Conservation (phyloP, 352 stramenopile genomes). For the Peronospora tabacina region DNA sequence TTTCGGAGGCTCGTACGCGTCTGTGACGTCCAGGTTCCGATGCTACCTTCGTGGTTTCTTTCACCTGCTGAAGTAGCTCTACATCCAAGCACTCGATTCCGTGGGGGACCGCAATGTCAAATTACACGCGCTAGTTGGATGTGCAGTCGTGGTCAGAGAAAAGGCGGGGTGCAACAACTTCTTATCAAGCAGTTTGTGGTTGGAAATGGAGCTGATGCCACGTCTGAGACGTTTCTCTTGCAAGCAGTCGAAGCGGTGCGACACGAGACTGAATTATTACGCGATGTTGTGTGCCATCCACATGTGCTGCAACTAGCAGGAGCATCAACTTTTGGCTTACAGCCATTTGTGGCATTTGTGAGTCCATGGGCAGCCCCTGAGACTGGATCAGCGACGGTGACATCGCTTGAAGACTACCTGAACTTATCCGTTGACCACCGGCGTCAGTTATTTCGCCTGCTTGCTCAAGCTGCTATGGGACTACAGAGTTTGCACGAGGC, state of each 20-base stretch:
- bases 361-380: slow-evolving; percentile 29
- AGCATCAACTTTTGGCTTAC: slow-evolving; percentile 36
- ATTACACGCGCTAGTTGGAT: slow-evolving; percentile 30
- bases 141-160: slow-evolving; percentile 19
- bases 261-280: slow-evolving; percentile 36
- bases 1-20: slow-evolving; percentile 44
- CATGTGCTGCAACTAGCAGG: slow-evolving; percentile 52
- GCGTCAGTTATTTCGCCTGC: slow-evolving; percentile 31
- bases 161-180: slow-evolving; percentile 24
- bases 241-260: slow-evolving; percentile 26
- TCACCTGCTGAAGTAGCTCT: slow-evolving; percentile 35
- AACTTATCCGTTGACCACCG: slow-evolving; percentile 34
- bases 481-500: slow-evolving; percentile 51
- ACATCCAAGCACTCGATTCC: slow-evolving; percentile 17
- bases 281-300: slow-evolving; percentile 33
- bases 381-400: slow-evolving; percentile 18
- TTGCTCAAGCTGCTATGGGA: slow-evolving; percentile 41
- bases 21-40: slow-evolving; percentile 37
- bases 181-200: slow-evolving; percentile 41
- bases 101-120: slow-evolving; percentile 22
- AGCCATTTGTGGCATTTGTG: slow-evolving; percentile 52
- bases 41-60: slow-evolving; percentile 43
- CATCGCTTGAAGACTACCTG: slow-evolving; percentile 52
- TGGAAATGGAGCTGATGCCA: slow-evolving; percentile 2
- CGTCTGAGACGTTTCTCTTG: slow-evolving; percentile 5